A percentile compares a stretch with the other conserved stretches of the same genome.
phyloP scores from a whole-genome alignment of 805 yeast genomes.

The Allodekkera sacchari region DNA sequence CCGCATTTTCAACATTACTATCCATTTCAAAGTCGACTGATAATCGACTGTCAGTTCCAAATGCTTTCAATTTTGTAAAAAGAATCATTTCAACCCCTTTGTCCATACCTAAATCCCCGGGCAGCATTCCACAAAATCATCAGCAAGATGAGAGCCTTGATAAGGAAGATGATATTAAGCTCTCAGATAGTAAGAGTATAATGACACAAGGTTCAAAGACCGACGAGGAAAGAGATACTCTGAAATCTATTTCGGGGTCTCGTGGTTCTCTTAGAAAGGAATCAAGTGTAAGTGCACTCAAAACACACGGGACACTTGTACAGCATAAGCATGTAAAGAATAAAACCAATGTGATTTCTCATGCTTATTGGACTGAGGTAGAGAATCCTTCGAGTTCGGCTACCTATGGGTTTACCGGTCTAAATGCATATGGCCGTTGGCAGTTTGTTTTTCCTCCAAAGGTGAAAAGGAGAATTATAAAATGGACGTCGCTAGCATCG shows the following conservation, averaged over 20 bases:
- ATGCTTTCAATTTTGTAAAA: slow-evolving; percentile 23
- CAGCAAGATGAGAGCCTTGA: too few relatives aligned
- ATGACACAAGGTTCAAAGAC: too few relatives aligned
- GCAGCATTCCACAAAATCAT: too few relatives aligned
- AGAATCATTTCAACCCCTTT: slow-evolving; percentile 26
- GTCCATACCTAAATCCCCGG: slow-evolving; percentile 14
- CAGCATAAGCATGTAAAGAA: too few relatives aligned
- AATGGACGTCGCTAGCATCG: slow-evolving; percentile 88
- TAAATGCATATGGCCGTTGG: slow-evolving; percentile 79
- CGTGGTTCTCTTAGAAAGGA: too few relatives aligned
- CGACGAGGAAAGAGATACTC: too few relatives aligned
- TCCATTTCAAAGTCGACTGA: slow-evolving; percentile 23
- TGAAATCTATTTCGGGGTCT: too few relatives aligned
- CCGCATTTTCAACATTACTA: slow-evolving; percentile 31
- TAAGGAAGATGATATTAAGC: neutral
- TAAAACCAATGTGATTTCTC: too few relatives aligned
- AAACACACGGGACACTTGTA: too few relatives aligned
- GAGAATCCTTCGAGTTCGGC: slow-evolving; percentile 71
- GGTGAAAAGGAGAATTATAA: slow-evolving; percentile 58
- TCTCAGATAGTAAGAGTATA: too few relatives aligned
- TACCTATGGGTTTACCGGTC: slow-evolving; percentile 43
- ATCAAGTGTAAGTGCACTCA: too few relatives aligned
- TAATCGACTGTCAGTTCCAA: slow-evolving; percentile 11
- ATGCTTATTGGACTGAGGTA: slow-evolving; percentile 52
- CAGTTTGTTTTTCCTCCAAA: slow-evolving; percentile 77